Base-by-base conservation (phyloP, 192 early-diverging fungal species). In the Dimargaris verticillata region DNA sequence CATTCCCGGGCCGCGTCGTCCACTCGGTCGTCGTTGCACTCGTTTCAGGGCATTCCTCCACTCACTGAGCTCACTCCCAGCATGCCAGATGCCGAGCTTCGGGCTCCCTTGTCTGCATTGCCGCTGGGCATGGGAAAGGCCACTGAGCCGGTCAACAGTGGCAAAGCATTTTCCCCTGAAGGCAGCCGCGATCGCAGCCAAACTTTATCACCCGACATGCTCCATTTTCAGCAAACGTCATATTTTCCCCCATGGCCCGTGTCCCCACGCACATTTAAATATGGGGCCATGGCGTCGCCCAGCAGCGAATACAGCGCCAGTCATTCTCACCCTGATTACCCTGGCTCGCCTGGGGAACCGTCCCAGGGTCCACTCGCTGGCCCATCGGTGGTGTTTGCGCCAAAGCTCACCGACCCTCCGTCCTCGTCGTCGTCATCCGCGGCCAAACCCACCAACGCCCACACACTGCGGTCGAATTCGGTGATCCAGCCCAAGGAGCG, bases 401-500 rank as follows among this genome's bases (percentile, higher is more conserved):
- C 33, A 38, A 38, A 38, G 7, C 33, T 38, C 33, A 38, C 33
- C 7, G 33, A 38, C 33, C 33, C 33, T 7, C 33, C 33, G 33
- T 38, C 33, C 3, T 38, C 33, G 33, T 38, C 33, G 33, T 38
- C 33, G 33, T 38, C 33, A 5, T 38, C 33, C 33, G 33, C 33
- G 33, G 7, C 33, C 33, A 38, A 38, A 38, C 33, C 33, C 33
- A 7, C 33, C 33, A 38, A 38, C 7, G 33, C 33, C 7, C 33
- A 38, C 33, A 38, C 33, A 7, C 33, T 38, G 7, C 57, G 57
- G 15, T 38, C 57, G 13, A n/a, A 22, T 20, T 59, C 57, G 17
- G 42, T 59, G 41, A 44, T 59, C 20, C 57, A 59, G 25, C 57
- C 57, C 38, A 59, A 59, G 38, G 57, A 59, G 57, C 57, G 41